Conservation (phyloP, 805 yeast genomes). For the Candida nonsorbophila region DNA sequence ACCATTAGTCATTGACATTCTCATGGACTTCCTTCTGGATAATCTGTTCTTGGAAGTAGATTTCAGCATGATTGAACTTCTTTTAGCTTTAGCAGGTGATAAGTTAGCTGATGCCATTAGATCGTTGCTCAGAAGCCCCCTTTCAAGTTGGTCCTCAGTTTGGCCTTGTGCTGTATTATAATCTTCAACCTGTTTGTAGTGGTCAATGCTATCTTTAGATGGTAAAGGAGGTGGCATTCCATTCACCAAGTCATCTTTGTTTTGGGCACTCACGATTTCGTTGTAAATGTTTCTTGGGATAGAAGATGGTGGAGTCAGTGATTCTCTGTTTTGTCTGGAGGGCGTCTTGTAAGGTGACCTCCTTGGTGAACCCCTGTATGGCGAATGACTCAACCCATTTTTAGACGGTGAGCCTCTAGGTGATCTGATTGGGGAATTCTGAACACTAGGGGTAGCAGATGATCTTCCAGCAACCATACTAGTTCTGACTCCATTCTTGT, state of each 20-base stretch:
- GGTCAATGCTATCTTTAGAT: constrained; percentile 27
- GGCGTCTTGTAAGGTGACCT: constrained; percentile 12
- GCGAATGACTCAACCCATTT: constrained; percentile 5
- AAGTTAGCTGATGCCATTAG: constrained; percentile 25
- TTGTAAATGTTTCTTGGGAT: constrained; percentile 40
- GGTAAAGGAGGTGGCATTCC: constrained; percentile 38
- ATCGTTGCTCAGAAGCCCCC: constrained; percentile 7
- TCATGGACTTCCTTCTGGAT: constrained; percentile 29
- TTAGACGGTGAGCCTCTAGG: constrained; percentile 14
- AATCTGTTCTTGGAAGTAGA: constrained; percentile 24
- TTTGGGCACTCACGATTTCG: constrained; percentile 35
- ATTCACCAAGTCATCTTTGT: constrained; percentile 13
- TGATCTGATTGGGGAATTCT: constrained; percentile 24
- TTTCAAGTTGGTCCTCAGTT: constrained; percentile 2
- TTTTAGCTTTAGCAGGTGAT: constrained; percentile 15
- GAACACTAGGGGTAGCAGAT: constrained; percentile 28
- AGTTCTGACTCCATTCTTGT: constrained; percentile 26
- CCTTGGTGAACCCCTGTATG: constrained; percentile 14
- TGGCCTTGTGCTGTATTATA: constrained; percentile 6
- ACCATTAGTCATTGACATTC: constrained; percentile 37
- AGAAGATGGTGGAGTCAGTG: constrained; percentile 17
- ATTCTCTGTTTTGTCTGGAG: constrained; percentile 3
- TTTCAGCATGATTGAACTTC: constrained; percentile 23
- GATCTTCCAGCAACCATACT: constrained; percentile 14
- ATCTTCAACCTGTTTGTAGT: constrained; percentile 7